These are phyloP conservation scores for Fraxinus americana DNA, from an alignment of 257 asterid species.

Conservation along the genomic window DNA sequence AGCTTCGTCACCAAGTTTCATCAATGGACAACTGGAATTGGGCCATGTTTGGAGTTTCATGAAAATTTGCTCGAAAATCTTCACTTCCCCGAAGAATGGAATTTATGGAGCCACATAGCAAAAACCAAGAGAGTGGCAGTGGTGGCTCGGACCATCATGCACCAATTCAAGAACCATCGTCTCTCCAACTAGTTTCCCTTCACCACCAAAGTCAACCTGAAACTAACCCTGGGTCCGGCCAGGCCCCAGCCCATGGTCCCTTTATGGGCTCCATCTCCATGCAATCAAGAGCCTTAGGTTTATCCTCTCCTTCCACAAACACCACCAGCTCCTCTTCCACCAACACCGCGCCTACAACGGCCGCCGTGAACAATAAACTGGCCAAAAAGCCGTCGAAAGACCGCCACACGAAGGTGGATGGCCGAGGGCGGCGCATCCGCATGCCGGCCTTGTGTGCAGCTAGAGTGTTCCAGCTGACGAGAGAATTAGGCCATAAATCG, in stretches of 20 bases:
- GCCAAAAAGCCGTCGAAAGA: conserved; percentile 66
- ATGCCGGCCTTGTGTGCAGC: conserved; percentile 88
- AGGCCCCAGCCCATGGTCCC: conserved; percentile 50
- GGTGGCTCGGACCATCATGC: conserved; percentile 31
- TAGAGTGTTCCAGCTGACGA: conserved; percentile 64
- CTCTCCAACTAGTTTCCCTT: conserved; percentile 45
- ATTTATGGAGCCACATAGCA: conserved; percentile 51
- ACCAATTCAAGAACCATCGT: conserved; percentile 26
- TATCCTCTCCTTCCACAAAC: conserved; percentile 26
- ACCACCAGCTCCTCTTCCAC: conserved; percentile 27
- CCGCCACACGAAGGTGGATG: conserved; percentile 80
- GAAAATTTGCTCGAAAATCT: conserved; percentile 24
- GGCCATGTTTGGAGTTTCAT: conserved; percentile 24
- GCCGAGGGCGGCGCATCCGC: conserved; percentile 73
- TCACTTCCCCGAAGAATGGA: conserved; percentile 34
- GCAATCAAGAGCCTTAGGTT: conserved; percentile 39
- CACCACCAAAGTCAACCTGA: conserved; percentile 50
- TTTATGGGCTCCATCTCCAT: conserved; percentile 58
- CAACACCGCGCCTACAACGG: neutral
- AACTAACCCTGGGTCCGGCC: conserved; percentile 54
- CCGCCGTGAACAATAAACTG: conserved; percentile 19
- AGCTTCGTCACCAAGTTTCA: conserved; percentile 4
- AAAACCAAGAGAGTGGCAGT: conserved; percentile 28
- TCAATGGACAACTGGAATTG: conserved; percentile 30
- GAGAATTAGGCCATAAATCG: conserved; percentile 71